A percentile compares a stretch with the other conserved stretches of the same genome.
Evolutionary conservation across 495 filamentous ascomycete species (phyloP).

Genomic region (Podospora comata): DNA sequence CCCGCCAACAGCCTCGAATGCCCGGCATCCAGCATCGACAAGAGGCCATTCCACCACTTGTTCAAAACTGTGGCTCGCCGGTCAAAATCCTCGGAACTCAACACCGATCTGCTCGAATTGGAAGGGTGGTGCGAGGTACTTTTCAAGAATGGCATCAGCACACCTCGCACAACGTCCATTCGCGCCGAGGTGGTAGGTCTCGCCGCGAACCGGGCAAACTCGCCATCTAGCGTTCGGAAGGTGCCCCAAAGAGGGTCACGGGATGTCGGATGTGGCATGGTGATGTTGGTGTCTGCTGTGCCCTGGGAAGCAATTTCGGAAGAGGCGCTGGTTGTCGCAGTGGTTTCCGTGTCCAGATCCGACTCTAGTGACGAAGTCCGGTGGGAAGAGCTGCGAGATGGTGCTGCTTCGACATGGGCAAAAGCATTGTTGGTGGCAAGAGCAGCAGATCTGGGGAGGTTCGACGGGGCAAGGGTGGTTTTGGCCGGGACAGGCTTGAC

Average conservation of each 20-base stretch:
- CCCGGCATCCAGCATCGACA: conserved; percentile 77
- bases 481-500: conserved; percentile 20
- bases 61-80: conserved; percentile 77
- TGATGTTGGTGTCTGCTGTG: conserved; percentile 38
- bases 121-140: conserved; percentile 69
- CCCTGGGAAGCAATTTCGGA: conserved; percentile 58
- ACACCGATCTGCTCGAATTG: conserved; percentile 50
- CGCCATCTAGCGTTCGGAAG: conserved; percentile 77
- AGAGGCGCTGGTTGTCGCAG: conserved; percentile 51
- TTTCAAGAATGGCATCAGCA: conserved; percentile 80
- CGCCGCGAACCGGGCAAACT: conserved; percentile 75
- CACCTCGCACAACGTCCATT: conserved; percentile 71
- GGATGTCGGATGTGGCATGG: conserved; percentile 45
- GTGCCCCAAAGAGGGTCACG: conserved; percentile 88
- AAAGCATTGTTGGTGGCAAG: conserved; percentile 23
- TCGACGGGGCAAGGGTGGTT: conserved; percentile 3
- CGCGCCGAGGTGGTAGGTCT: conserved; percentile 73
- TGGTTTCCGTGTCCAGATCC: conserved; percentile 39
- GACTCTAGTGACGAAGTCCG: conserved; percentile 36
- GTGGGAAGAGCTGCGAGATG: conserved; percentile 52
- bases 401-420: conserved; percentile 33
- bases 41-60: conserved; percentile 91
- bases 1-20: conserved; percentile 43
- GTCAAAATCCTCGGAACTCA: conserved; percentile 79
- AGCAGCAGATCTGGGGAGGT: conserved; percentile 6